Conservation (phyloP, 176 grass and related monocot genomes). For the Lolium multiflorum region DNA sequence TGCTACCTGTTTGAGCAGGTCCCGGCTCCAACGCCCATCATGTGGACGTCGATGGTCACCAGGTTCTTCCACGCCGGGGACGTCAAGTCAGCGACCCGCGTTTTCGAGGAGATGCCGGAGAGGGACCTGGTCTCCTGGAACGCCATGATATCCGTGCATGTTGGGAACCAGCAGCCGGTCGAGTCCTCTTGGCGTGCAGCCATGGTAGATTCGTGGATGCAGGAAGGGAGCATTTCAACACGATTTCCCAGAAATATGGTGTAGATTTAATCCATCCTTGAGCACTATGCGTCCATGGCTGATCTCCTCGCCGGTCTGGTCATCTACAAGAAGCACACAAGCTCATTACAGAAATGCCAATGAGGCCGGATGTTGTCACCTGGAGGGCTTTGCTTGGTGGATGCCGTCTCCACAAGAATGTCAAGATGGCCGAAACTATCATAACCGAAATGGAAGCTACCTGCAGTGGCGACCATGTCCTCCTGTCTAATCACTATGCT, state of each 20-base stretch:
- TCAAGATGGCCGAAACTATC: slow-evolving; percentile 28
- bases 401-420: slow-evolving; percentile 26
- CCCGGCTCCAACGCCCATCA: not conserved
- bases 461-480: slow-evolving; percentile 20
- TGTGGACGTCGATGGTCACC: slow-evolving; percentile 15
- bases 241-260: not conserved
- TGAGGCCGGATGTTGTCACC: slow-evolving; percentile 12
- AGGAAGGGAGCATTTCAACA: slow-evolving; percentile 20
- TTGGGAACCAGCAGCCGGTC: not conserved
- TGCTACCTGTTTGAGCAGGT: not conserved
- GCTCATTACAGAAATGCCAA: slow-evolving; percentile 26
- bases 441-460: slow-evolving; percentile 13
- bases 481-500: slow-evolving; percentile 22
- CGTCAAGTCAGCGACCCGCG: not conserved
- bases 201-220: slow-evolving; percentile 12
- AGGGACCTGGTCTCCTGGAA: slow-evolving; percentile 21
- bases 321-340: slow-evolving; percentile 20
- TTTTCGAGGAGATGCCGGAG: slow-evolving; percentile 14
- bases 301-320: slow-evolving; percentile 24
- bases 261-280: not conserved
- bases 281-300: slow-evolving; percentile 27
- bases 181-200: slow-evolving; percentile 31
- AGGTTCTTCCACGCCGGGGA: not conserved
- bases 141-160: not conserved
- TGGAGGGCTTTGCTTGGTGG: slow-evolving; percentile 28